Base-by-base conservation (phyloP, 2,329 filamentous ascomycete genomes). In the Trichoderma sp. region DNA sequence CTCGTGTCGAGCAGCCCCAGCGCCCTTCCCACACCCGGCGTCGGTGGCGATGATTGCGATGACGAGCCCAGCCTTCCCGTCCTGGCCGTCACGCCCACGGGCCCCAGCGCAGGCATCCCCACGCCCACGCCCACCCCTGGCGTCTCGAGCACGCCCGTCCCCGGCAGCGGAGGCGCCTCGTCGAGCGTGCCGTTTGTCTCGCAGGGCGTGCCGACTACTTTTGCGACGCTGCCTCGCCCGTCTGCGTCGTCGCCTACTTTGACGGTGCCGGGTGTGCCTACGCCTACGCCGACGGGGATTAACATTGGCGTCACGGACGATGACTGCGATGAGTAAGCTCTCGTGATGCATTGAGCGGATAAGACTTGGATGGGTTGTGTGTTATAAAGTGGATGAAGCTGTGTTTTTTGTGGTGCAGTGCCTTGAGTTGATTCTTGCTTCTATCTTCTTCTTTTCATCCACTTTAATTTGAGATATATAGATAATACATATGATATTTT, bases 401-500 rank as follows among this genome's bases (percentile, higher is more conserved):
- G 41, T 51, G 12, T 26, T 19, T 56, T 39, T 14, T 51, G 15
- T 26, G n/a, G 26, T 30, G 48, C 48, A 26, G 26, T 17, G n/a
- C 28, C 51, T 41, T 26, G 15, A 17, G 19, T 48, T 48, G 0
- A n/a, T 48, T 24, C 19, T 24, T 24, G 10, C 19, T 21, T 47
- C 19, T 9, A 24, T 41, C 7, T 41, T 55, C 15, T 41, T 55
- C 15, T 39, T n/a, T 26, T n/a, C 24, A 44, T 7, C 21, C 34
- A 28, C 15, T 12, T 44, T 14, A 52, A 30, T 62, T 45, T 45
- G 50, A 54, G 39, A 44, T 43, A 62, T 52, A 62, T 30, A 62
- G 59, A 62, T 62, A 52, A 26, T 62, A 62, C 59, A 47, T 62
- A 55, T 41, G 48, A 62, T 52, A 54, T 44, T 59, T 26, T 62